Conservation (phyloP, 768 basidiomycete species). For the Chiua virens region DNA sequence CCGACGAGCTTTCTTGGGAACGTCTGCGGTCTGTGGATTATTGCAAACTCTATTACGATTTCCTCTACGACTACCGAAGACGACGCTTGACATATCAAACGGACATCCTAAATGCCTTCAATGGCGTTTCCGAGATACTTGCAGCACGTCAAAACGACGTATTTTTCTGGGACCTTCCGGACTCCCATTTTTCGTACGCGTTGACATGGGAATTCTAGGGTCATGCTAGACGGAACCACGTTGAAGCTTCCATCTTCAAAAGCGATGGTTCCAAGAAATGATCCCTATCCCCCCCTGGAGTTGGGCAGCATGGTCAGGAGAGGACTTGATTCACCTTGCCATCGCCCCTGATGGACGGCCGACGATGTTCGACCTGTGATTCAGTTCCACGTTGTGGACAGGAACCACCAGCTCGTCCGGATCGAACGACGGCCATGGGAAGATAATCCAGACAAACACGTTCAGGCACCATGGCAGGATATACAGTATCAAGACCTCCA, state of each 20-base stretch:
- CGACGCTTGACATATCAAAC: constrained; percentile 13
- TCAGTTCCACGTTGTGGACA: constrained; percentile 10
- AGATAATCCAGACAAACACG: neutral
- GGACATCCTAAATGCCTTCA: constrained; percentile 16
- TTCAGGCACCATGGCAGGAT: neutral
- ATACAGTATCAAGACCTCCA: neutral
- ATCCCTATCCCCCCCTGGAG: constrained; percentile 19
- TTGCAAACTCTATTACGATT: neutral
- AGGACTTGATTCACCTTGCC: neutral
- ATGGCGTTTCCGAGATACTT: constrained; percentile 13
- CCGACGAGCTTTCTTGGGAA: neutral
- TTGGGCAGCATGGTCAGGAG: constrained; percentile 12
- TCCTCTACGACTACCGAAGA: constrained; percentile 9
- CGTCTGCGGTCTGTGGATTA: neutral
- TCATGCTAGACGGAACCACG: neutral
- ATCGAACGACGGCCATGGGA: neutral
- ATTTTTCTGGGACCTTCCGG: constrained; percentile 17
- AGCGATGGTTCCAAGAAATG: constrained; percentile 3
- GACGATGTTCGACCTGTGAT: neutral
- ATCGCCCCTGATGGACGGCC: neutral
- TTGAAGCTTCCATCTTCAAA: constrained; percentile 1
- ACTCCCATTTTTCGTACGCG: constrained; percentile 11
- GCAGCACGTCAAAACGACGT: constrained; percentile 7
- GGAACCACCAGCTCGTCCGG: neutral
- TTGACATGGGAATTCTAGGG: constrained; percentile 8